Conservation (phyloP, 352 stramenopile genomes). For the Phytophthora pisi region DNA sequence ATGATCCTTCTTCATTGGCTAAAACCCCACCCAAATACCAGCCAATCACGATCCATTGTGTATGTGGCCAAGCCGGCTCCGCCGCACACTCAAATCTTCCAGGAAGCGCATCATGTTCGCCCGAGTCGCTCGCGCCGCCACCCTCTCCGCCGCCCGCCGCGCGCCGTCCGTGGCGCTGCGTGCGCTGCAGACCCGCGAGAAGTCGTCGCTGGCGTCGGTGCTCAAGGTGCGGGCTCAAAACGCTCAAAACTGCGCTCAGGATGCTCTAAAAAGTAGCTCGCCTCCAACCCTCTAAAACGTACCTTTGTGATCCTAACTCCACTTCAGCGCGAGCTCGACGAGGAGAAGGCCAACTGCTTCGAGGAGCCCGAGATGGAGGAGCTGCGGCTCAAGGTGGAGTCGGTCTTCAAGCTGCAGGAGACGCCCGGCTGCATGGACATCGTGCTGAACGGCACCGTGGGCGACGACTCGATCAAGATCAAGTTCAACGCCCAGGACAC, state of each 20-base stretch:
- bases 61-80: slow-evolving; percentile 30
- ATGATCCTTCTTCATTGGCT: slow-evolving; percentile 16
- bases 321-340: slow-evolving; percentile 68
- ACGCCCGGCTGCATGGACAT: slow-evolving; percentile 69
- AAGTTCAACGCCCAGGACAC: slow-evolving; percentile 84
- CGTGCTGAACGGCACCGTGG: slow-evolving; percentile 58
- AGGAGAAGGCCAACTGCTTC: slow-evolving; percentile 89
- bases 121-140: slow-evolving; percentile 46
- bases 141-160: slow-evolving; percentile 34
- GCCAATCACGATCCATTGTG: slow-evolving; percentile 21
- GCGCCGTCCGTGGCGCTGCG: slow-evolving; percentile 33
- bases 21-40: slow-evolving; percentile 5
- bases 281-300: neutral
- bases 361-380: slow-evolving; percentile 73
- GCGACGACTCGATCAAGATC: slow-evolving; percentile 66
- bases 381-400: slow-evolving; percentile 69
- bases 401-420: slow-evolving; percentile 73
- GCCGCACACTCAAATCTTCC: slow-evolving; percentile 32
- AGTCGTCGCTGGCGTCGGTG: slow-evolving; percentile 39
- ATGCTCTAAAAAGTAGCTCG: neutral
- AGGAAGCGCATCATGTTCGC: slow-evolving; percentile 45
- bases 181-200: slow-evolving; percentile 57
- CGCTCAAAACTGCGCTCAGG: neutral
- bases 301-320: slow-evolving; percentile 1
- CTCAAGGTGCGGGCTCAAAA: slow-evolving; percentile 23